A percentile compares a stretch with the other conserved stretches of the same genome.
These are phyloP conservation scores for Pyrus pyrifolia DNA, from an alignment of 306 rosid species.

Conservation along the genomic window DNA sequence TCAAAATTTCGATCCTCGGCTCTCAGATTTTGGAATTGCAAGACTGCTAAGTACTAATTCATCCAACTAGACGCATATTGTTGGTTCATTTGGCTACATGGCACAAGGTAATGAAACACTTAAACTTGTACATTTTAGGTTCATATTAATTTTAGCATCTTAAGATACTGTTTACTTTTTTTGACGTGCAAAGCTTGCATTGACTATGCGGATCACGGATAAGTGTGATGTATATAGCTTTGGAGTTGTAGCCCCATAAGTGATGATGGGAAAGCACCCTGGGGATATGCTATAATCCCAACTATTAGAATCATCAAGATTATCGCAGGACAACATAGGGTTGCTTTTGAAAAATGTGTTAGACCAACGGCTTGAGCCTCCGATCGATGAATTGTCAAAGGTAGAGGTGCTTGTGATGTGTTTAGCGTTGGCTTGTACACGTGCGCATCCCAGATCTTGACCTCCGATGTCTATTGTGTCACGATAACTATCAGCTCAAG, in stretches of 20 bases:
- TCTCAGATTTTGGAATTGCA: too few species aligned
- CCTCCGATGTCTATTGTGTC: slow-evolving; percentile 53
- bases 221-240: slow-evolving; percentile 63
- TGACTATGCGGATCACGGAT: slow-evolving; percentile 39
- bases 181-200: slow-evolving; percentile 42
- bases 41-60: too few species aligned
- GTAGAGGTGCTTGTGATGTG: slow-evolving; percentile 28
- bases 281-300: slow-evolving; percentile 29
- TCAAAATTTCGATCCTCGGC: too few species aligned
- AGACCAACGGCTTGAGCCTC: slow-evolving; percentile 43
- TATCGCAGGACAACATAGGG: neutral
- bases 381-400: slow-evolving; percentile 9
- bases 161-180: neutral
- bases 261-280: slow-evolving; percentile 62
- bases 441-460: slow-evolving; percentile 27
- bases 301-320: neutral
- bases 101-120: too few species aligned
- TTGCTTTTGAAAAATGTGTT: slow-evolving; percentile 35
- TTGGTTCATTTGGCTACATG: too few species aligned
- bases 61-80: too few species aligned
- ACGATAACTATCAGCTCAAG: slow-evolving; percentile 28
- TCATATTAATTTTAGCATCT: too few species aligned
- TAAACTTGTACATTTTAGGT: too few species aligned
- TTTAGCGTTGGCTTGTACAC: slow-evolving; percentile 38
- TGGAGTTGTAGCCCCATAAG: slow-evolving; percentile 51